These are phyloP conservation scores for Hygrocybe punicea DNA, from an alignment of 768 basidiomycete genomes.

Conservation along the genomic window DNA sequence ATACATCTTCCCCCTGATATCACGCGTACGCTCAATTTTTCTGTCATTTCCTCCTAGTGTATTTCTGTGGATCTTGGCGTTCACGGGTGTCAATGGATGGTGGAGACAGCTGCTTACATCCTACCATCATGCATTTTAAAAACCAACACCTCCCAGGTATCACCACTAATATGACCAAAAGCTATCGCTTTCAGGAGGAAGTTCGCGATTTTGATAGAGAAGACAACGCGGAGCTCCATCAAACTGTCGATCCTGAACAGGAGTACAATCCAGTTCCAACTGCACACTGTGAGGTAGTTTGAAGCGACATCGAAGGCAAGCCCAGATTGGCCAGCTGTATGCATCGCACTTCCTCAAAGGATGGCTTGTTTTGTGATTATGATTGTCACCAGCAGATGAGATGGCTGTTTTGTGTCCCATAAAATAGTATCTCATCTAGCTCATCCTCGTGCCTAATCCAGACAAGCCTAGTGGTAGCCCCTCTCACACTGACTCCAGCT, in stretches of 20 bases:
- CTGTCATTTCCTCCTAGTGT: not conserved
- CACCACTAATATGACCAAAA: constrained; percentile 13
- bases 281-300: constrained; percentile 19
- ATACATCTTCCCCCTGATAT: not conserved
- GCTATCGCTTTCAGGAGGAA: constrained; percentile 17
- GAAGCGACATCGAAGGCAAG: constrained; percentile 17
- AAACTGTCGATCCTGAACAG: constrained; percentile 13
- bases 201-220: constrained; percentile 13
- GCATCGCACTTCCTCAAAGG: constrained; percentile 16
- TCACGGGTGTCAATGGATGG: not conserved
- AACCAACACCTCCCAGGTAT: constrained; percentile 13
- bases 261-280: constrained; percentile 16
- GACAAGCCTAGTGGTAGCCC: constrained; percentile 13
- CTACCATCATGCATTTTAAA: constrained; percentile 18
- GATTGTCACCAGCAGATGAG: constrained; percentile 16
- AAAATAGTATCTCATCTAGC: constrained; percentile 12
- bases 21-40: not conserved
- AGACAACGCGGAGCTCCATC: constrained; percentile 14
- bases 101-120: constrained; percentile 17
- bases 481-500: constrained; percentile 2
- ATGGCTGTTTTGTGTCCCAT: constrained; percentile 16
- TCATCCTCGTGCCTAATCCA: constrained; percentile 19
- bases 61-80: not conserved
- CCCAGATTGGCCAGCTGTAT: constrained; percentile 14
- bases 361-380: not conserved